Evolutionary conservation across 169 alveolate species (phyloP).

Genomic region (Cystoisospora suis): DNA sequence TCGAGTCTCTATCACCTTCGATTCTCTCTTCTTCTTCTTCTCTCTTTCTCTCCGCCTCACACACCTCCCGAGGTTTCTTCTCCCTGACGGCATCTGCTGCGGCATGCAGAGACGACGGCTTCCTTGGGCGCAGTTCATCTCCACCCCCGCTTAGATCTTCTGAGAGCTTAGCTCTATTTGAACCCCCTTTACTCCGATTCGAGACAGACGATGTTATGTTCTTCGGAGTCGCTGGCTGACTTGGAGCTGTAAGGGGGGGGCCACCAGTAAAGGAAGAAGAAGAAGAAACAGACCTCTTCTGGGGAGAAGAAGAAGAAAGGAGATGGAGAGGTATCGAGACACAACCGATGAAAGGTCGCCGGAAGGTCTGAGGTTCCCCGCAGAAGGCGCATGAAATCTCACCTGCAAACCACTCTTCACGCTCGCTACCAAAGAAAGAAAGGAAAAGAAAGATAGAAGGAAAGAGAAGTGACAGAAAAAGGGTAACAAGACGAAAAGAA

Average conservation of each 20-base stretch:
- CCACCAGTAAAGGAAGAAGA: not conserved
- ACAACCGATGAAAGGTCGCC: conserved; percentile 57
- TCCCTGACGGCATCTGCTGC: no score
- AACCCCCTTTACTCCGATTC: no score
- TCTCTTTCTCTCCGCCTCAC: not conserved
- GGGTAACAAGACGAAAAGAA: not conserved
- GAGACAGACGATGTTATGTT: no score
- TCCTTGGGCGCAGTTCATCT: not conserved
- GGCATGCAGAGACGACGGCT: no score
- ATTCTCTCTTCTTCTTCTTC: not conserved
- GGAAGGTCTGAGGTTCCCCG: conserved; percentile 37
- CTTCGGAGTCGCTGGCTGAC: no score
- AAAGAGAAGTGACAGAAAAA: not conserved
- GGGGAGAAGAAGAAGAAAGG: not conserved
- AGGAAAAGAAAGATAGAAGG: not conserved
- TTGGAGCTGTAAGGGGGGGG: no score
- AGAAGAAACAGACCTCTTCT: not conserved
- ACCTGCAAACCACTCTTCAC: conserved; percentile 38
- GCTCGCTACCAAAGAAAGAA: conserved; percentile 33
- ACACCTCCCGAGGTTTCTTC: no score
- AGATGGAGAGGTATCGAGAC: conserved; percentile 40
- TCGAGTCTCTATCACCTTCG: not conserved
- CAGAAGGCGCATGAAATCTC: conserved; percentile 34
- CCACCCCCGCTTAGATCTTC: no score
- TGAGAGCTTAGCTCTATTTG: no score